Percentiles rank a stretch among this genome's conserved stretches.
Conservation (phyloP, 768 basidiomycete genomes). For the Suillus clintonianus region DNA sequence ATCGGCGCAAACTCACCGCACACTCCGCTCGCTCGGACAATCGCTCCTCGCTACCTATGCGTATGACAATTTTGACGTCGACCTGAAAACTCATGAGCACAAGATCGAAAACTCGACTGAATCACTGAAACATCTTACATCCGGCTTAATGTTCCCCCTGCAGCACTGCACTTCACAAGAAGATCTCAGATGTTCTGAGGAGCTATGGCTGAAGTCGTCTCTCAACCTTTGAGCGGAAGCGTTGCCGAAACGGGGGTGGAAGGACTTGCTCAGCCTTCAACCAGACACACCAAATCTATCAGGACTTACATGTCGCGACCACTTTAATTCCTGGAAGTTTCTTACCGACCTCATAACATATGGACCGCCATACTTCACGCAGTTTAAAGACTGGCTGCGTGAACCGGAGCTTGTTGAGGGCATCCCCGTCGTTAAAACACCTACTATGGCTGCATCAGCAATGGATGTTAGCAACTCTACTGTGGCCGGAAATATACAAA, state of each 20-base stretch:
- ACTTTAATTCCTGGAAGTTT: slow-evolving; percentile 26
- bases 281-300: slow-evolving; percentile 16
- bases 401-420: slow-evolving; percentile 26
- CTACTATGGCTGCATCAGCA: slow-evolving; percentile 20
- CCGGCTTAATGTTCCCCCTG: slow-evolving; percentile 21
- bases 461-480: slow-evolving; percentile 28
- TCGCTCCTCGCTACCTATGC: slow-evolving; percentile 30
- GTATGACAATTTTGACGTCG: slow-evolving; percentile 47
- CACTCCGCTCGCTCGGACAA: slow-evolving; percentile 23
- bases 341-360: slow-evolving; percentile 11
- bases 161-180: slow-evolving; percentile 18
- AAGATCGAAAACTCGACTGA: slow-evolving; percentile 30
- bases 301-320: slow-evolving; percentile 19
- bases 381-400: neutral
- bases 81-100: slow-evolving; percentile 30
- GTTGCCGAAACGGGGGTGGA: neutral
- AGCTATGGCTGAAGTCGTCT: slow-evolving; percentile 32
- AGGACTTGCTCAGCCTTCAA: slow-evolving; percentile 12
- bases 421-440: slow-evolving; percentile 26
- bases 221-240: slow-evolving; percentile 18
- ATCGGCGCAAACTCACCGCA: slow-evolving; percentile 18
- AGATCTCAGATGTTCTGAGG: slow-evolving; percentile 32
- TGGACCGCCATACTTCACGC: slow-evolving; percentile 20
- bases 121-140: slow-evolving; percentile 22
- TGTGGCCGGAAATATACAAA: slow-evolving; percentile 19